Conservation (phyloP, 140 eudicot species). For the Flaveria floridana region DNA sequence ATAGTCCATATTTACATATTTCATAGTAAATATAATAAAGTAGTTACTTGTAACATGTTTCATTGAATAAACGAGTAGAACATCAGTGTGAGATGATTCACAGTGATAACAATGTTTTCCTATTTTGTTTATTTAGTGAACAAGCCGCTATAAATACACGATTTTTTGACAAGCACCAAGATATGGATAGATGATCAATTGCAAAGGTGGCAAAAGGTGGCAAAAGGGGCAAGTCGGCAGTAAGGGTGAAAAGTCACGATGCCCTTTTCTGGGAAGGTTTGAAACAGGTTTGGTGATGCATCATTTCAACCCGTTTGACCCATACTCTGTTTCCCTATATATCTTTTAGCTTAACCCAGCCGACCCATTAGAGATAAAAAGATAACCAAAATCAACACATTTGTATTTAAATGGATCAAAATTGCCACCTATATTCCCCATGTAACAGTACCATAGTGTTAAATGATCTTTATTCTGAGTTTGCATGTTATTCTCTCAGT, state of each 20-base stretch:
- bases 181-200: not conserved
- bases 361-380: not conserved
- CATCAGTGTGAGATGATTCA: not conserved
- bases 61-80: not conserved
- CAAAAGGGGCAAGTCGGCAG: not conserved
- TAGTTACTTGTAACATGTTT: not conserved
- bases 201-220: too few species aligned
- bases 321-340: not conserved
- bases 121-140: not conserved
- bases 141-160: not conserved
- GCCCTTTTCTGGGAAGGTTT: not conserved
- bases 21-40: not conserved
- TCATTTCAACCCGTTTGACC: not conserved
- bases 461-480: slow-evolving; percentile 6
- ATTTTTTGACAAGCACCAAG: not conserved
- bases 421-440: not conserved
- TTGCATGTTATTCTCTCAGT: slow-evolving; percentile 15
- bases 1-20: not conserved
- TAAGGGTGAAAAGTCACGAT: not conserved
- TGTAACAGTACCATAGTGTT: not conserved
- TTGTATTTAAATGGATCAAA: not conserved
- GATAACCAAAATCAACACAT: not conserved
- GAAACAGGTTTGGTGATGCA: not conserved
- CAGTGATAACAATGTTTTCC: not conserved
- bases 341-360: slow-evolving; percentile 4